Conservation (phyloP, 2,329 filamentous ascomycete species). For the Phialocephala subalpina region DNA sequence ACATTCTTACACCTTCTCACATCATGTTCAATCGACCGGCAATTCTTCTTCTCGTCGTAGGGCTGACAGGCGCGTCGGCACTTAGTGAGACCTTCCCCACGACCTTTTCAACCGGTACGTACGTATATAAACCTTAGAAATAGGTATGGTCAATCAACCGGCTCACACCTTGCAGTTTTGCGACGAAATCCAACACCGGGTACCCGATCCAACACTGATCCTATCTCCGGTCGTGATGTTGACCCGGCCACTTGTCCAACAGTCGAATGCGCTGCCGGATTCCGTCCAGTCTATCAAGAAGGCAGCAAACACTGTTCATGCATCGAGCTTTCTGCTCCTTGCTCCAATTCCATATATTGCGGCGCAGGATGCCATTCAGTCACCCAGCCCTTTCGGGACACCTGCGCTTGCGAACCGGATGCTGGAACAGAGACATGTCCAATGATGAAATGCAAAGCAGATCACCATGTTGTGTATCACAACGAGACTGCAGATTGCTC, state of each 20-base stretch:
- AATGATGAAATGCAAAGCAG: conserved; percentile 30
- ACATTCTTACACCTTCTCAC: not conserved
- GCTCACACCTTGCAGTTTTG: not conserved
- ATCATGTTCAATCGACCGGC: not conserved
- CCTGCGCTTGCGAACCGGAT: conserved; percentile 30
- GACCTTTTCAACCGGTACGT: not conserved
- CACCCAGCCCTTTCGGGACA: conserved; percentile 12
- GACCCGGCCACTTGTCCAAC: conserved; percentile 23
- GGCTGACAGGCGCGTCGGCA: conserved; percentile 2
- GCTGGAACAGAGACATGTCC: conserved; percentile 28
- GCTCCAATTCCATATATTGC: conserved; percentile 28
- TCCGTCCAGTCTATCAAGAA: too few species aligned
- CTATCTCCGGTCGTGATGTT: not conserved
- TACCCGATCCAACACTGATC: not conserved
- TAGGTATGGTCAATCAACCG: not conserved
- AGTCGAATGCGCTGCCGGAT: too few species aligned
- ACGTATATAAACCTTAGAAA: not conserved
- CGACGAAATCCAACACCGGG: not conserved
- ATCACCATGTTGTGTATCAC: conserved; percentile 32
- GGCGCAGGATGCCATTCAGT: conserved; percentile 27
- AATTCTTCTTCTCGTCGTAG: conserved; percentile 1
- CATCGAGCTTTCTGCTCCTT: conserved; percentile 18
- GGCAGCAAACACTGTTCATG: too few species aligned
- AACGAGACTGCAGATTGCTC: conserved; percentile 29
- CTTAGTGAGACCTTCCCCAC: not conserved